A percentile compares a stretch with the other conserved stretches of the same genome.
Evolutionary conservation across 768 basidiomycete species (phyloP).

Genomic region (Tephrocybe sp.): DNA sequence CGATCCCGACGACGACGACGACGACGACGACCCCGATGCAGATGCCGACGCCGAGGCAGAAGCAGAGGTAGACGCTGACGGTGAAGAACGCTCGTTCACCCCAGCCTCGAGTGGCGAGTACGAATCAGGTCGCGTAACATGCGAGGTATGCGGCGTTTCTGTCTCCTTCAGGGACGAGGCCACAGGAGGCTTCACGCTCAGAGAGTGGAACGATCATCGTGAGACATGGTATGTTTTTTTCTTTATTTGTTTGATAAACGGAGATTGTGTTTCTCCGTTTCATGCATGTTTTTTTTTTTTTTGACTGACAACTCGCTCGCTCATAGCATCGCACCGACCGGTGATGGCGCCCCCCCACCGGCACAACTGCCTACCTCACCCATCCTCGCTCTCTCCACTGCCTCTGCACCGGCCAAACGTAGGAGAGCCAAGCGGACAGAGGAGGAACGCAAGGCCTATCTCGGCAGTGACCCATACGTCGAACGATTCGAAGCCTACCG

Average conservation of each 20-base stretch:
- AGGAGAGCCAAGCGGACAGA: constrained; percentile 75
- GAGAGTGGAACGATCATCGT: constrained; percentile 70
- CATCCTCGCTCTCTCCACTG: constrained; percentile 37
- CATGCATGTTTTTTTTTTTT: too few species aligned
- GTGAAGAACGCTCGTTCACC: constrained; percentile 14
- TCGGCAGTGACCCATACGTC: constrained; percentile 69
- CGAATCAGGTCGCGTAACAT: constrained; percentile 61
- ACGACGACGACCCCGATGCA: not conserved
- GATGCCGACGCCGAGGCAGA: not conserved
- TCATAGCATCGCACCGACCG: not conserved
- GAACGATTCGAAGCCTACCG: constrained; percentile 80
- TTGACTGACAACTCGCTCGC: not conserved
- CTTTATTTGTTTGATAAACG: not conserved
- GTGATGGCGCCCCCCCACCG: constrained; percentile 4
- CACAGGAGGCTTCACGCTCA: constrained; percentile 60
- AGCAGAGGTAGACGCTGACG: constrained; percentile 6
- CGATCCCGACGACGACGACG: not conserved
- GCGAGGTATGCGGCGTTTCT: constrained; percentile 57
- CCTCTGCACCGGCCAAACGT: constrained; percentile 54
- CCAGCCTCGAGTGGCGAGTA: constrained; percentile 43
- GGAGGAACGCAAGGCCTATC: constrained; percentile 72
- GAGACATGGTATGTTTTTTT: constrained; percentile 47
- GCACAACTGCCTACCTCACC: constrained; percentile 17
- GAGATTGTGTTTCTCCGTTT: too few species aligned
- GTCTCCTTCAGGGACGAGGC: constrained; percentile 68